Evolutionary conservation across 2,329 filamentous ascomycete genomes (phyloP), one percentile per base, ranked within the genome.

Genomic region (Pseudogymnoascus sp.): DNA sequence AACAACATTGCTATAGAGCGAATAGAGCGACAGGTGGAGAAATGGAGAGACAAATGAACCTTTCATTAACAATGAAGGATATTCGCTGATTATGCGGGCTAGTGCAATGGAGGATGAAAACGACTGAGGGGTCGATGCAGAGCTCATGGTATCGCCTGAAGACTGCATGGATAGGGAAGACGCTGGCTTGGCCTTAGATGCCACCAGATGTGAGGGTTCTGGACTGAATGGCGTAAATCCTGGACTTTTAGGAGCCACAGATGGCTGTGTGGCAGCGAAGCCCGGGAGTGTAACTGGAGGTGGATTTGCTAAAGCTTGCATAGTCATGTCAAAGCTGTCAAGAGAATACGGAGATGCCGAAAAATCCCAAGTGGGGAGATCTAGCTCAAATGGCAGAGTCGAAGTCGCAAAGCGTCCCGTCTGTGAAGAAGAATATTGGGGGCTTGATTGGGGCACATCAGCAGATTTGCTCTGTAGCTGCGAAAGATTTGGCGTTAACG

Each of bases 11-110:
- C 63, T 65, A 58, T 67, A 68, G 35, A 68, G 63, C 15, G 39
- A 62, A 27, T 59, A 61, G 2, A 58, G 21, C 27, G 60, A 61
- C 13, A 21, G 31, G 59, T 69, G 68, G 5, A 69, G 59, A 36
- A 68, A 63, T 21, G 67, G 66, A 15, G 62, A 62, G 29, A 38
- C 48, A 33, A 63, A 69, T 29, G 61, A 62, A 51, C 65, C 62
- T 25, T 62, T 62, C 5, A 65, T 62, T 17, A 69, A 61, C 2
- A 61, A 60, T 31, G 41, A 64, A 8, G 67, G 67, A 61, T 69
- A 69, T 59, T 67, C 60, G 15, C 62, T 42, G 21, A 69, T 38
- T 10, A 64, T 29, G 31, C 39, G 63, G 21, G 66, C 21, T 21
- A 21, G 21, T 21, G 21, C 10, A 36, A 21, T 15, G 12, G 42